A percentile compares a stretch with the other conserved stretches of the same genome.
Conservation (phyloP, 805 yeast genomes). For the Metschnikowia amazonensis region DNA sequence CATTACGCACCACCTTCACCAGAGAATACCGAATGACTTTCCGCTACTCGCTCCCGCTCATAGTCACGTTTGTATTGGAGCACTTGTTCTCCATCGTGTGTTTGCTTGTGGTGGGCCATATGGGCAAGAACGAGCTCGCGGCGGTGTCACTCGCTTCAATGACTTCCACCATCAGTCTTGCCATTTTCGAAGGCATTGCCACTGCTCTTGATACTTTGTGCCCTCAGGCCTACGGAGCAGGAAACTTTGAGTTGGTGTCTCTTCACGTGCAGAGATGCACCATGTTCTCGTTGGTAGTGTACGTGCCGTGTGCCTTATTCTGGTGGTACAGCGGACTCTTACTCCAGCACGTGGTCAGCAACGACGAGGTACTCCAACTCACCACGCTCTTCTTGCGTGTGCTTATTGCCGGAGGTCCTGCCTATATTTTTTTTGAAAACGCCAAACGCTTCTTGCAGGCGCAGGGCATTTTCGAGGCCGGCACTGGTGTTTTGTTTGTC, state of each 20-base stretch:
- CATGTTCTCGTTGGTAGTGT: conserved; percentile 30
- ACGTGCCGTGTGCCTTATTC: conserved; percentile 35
- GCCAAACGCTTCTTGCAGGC: conserved; percentile 42
- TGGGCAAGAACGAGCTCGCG: conserved; percentile 43
- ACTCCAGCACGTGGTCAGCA: conserved; percentile 30
- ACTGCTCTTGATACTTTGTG: conserved; percentile 44
- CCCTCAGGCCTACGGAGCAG: conserved; percentile 46
- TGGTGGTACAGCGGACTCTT: conserved; percentile 39
- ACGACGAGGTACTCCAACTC: conserved; percentile 30
- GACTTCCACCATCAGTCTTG: conserved; percentile 44
- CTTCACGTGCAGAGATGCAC: conserved; percentile 38
- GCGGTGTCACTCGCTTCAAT: conserved; percentile 44
- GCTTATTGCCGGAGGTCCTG: conserved; percentile 39
- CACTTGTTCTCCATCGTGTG: conserved; percentile 43
- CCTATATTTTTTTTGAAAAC: conserved; percentile 41
- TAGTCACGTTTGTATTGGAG: conserved; percentile 40
- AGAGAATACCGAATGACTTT: conserved; percentile 28
- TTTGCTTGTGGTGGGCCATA: conserved; percentile 42
- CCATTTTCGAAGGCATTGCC: conserved; percentile 44
- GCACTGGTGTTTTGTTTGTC: conserved; percentile 40
- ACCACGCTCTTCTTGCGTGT: conserved; percentile 35
- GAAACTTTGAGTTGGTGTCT: conserved; percentile 35
- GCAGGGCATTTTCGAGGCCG: conserved; percentile 46
- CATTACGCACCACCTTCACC: conserved; percentile 25
- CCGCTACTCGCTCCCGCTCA: conserved; percentile 37